Base-by-base conservation (phyloP, 352 stramenopile genomes). In the Phytophthora ohioensis region DNA sequence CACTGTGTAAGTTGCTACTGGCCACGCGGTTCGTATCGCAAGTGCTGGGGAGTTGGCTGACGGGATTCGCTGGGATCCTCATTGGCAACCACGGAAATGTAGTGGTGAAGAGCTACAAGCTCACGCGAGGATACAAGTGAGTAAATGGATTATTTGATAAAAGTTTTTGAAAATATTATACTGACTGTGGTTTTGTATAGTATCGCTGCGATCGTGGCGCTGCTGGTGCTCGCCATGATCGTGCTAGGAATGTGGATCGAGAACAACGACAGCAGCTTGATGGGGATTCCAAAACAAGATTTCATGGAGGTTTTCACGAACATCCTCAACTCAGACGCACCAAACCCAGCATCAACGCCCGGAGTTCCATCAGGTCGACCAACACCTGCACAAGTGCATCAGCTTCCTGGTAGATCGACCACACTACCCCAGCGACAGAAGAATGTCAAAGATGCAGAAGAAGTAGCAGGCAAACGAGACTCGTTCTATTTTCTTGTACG, bases 401-500 rank as follows among this genome's bases (percentile, higher is more conserved):
- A 70, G 39, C 10, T 70, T 2, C 57, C 65, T 41, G 36, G 47
- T 9, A 57, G 47, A 39, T 31, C 49, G 4, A 30, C 9, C 17
- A 12, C 60, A 47, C 31, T 31, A 60, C 43, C 7, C 2, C 56
- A 56, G 36, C 38, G 42, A 21, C 55, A 51, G 10, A 58, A 51
- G 8, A 1, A 47, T 15, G 42, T 43, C 11, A n/a, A 64, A 32
- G 45, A 72, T 7, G 65, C 75, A 5, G 59, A 82, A 6, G 49
- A 76, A 58, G 32, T 89, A 15, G 60, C 67, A 38, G 68, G 84
- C 56, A 91, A 87, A 66, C 77, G 74, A 72, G 83, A 95, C 56
- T 95, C 88, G 34, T 93, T 95, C 73, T 93, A 91, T 77, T 93
- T 87, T 46, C 82, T 95, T 34, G 71, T 92, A 57, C 64, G 69